Evolutionary conservation across 768 basidiomycete genomes (phyloP).

Genomic region (Paxillus ammoniavirescens): DNA sequence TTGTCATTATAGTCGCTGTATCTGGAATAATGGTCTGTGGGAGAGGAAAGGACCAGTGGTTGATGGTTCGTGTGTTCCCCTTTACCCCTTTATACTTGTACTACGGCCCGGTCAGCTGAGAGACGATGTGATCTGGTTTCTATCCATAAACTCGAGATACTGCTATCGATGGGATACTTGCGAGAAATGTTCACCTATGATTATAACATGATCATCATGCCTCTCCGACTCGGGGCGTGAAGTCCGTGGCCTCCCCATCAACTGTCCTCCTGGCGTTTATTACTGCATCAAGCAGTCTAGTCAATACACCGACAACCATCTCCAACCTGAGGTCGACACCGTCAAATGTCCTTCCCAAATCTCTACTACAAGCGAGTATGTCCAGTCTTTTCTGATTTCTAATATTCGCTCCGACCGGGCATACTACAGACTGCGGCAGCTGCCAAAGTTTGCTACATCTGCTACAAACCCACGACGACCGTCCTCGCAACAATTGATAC

Average conservation of each 20-base stretch:
- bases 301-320: background rate
- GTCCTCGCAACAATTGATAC: constrained; percentile 85
- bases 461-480: constrained; percentile 75
- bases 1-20: constrained; percentile 51
- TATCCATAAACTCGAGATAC: too few relatives aligned
- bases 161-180: too few relatives aligned
- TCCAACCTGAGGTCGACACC: background rate
- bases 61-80: background rate
- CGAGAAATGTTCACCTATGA: background rate
- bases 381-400: constrained; percentile 12
- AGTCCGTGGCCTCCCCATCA: too few relatives aligned
- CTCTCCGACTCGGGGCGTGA: too few relatives aligned
- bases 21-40: constrained; percentile 15
- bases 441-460: constrained; percentile 72
- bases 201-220: too few relatives aligned
- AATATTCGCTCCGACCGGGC: background rate
- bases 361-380: constrained; percentile 88
- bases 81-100: background rate
- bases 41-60: constrained; percentile 13
- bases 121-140: constrained; percentile 7
- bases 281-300: too few relatives aligned
- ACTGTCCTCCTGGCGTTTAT: too few relatives aligned
- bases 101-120: background rate
- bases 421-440: constrained; percentile 68
- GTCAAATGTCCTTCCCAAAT: constrained; percentile 70